phyloP scores from a whole-genome alignment of 176 grass and related monocot genomes.

The Leersia perrieri region DNA sequence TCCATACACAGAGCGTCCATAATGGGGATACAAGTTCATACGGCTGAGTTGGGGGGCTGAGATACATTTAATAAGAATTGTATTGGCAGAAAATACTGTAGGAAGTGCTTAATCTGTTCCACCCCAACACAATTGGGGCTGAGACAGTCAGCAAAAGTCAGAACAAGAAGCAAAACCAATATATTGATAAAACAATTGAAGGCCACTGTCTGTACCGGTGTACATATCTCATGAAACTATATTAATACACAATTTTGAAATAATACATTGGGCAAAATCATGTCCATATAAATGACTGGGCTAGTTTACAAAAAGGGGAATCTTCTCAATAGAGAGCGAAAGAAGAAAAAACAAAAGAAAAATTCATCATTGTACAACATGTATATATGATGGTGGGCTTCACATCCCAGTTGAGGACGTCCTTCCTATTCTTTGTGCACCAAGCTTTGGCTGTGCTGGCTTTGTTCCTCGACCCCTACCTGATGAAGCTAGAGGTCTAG shows the following conservation, averaged over 20 bases:
- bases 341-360: neutral
- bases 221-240: conserved; percentile 37
- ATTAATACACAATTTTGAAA: conserved; percentile 29
- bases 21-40: too few relatives aligned
- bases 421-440: conserved; percentile 85
- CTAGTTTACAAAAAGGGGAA: conserved; percentile 59
- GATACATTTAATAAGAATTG: conserved; percentile 4
- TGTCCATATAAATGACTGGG: conserved; percentile 48
- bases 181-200: conserved; percentile 32
- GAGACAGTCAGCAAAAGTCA: neutral
- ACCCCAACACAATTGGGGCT: neutral
- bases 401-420: conserved; percentile 60
- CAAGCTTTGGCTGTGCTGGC: conserved; percentile 73
- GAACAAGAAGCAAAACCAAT: conserved; percentile 11
- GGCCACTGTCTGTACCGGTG: neutral
- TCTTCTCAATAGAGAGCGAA: conserved; percentile 29
- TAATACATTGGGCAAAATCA: conserved; percentile 41
- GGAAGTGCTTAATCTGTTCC: neutral
- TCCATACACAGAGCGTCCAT: too few relatives aligned
- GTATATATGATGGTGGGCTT: conserved; percentile 27
- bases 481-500: conserved; percentile 72
- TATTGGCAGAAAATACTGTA: neutral
- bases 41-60: too few relatives aligned
- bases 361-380: conserved; percentile 48
- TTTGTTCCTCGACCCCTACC: conserved; percentile 79